These are phyloP conservation scores for Plasmopara muralis DNA, from an alignment of 352 stramenopile genomes.

Conservation along the genomic window DNA sequence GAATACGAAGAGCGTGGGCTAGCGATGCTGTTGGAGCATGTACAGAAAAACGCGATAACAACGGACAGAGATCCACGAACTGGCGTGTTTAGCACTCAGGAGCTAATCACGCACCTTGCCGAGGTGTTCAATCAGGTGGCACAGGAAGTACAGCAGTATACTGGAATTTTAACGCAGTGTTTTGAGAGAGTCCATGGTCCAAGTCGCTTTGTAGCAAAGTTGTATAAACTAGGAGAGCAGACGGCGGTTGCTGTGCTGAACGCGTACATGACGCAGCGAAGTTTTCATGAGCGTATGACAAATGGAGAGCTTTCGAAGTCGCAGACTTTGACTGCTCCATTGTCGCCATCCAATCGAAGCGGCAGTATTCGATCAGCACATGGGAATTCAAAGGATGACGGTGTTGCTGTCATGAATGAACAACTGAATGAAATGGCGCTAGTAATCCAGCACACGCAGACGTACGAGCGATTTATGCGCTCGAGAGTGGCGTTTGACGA, in stretches of 20 bases:
- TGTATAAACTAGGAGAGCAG: slow-evolving; percentile 63
- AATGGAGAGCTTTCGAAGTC: slow-evolving; percentile 11
- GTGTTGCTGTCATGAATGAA: slow-evolving; percentile 69
- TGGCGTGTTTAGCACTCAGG: slow-evolving; percentile 60
- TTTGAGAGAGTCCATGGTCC: slow-evolving; percentile 47
- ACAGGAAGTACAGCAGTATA: slow-evolving; percentile 57
- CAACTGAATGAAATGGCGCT: slow-evolving; percentile 83
- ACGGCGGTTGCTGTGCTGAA: slow-evolving; percentile 45
- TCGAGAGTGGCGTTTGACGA: slow-evolving; percentile 36
- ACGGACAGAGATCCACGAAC: slow-evolving; percentile 16
- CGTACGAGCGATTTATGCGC: slow-evolving; percentile 84
- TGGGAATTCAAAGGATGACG: slow-evolving; percentile 35
- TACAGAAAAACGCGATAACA: slow-evolving; percentile 28
- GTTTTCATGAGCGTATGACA: slow-evolving; percentile 60
- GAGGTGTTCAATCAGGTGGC: slow-evolving; percentile 72
- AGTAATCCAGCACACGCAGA: slow-evolving; percentile 85
- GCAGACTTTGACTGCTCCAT: slow-evolving; percentile 6
- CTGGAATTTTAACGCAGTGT: slow-evolving; percentile 39
- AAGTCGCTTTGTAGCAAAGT: slow-evolving; percentile 39
- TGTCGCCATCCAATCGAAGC: slow-evolving; percentile 19
- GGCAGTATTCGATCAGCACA: slow-evolving; percentile 12
- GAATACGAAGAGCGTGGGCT: slow-evolving; percentile 68
- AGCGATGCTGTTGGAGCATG: slow-evolving; percentile 44
- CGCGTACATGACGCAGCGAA: slow-evolving; percentile 70
- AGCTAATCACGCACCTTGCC: slow-evolving; percentile 68